Conservation (phyloP, 768 basidiomycete genomes). For the Clavaria fumosa region DNA sequence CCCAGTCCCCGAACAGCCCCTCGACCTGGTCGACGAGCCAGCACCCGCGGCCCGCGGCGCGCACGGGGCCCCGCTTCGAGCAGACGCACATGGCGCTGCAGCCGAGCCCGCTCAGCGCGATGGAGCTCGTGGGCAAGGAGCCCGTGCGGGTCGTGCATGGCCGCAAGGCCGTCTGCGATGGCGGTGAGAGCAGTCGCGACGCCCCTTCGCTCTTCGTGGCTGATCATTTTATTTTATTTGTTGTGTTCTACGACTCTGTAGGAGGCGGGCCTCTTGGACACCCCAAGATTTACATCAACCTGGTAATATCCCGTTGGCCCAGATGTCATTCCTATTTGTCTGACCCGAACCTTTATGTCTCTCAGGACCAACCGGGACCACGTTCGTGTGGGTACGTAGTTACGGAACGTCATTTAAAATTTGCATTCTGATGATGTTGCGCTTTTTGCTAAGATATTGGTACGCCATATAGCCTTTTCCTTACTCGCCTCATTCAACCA, state of each 20-base stretch:
- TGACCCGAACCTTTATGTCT: conserved; percentile 3
- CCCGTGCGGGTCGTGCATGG: conserved; percentile 71
- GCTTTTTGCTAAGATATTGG: conserved; percentile 28
- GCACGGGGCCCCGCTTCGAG: conserved; percentile 73
- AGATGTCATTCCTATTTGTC: conserved; percentile 9
- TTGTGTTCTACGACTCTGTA: conserved; percentile 18
- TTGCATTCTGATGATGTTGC: not conserved
- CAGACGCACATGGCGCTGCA: conserved; percentile 81
- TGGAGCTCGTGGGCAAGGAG: conserved; percentile 77
- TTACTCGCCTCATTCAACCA: conserved; percentile 3
- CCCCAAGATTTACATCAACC: conserved; percentile 91
- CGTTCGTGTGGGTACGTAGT: conserved; percentile 74
- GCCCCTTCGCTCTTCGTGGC: not conserved
- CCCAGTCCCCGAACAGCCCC: conserved; percentile 80
- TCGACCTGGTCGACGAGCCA: conserved; percentile 81
- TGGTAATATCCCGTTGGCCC: conserved; percentile 36
- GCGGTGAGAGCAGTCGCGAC: conserved; percentile 44
- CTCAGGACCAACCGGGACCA: conserved; percentile 79
- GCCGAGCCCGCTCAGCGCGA: conserved; percentile 79
- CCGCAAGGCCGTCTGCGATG: conserved; percentile 85
- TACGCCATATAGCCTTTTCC: conserved; percentile 15
- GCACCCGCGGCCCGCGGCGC: conserved; percentile 42
- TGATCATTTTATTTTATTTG: conserved; percentile 1
- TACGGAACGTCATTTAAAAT: not conserved
- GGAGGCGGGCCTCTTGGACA: conserved; percentile 93